Evolutionary conservation across 23 red algal genomes (phyloP).

Genomic region (Agarophyton chilense): DNA sequence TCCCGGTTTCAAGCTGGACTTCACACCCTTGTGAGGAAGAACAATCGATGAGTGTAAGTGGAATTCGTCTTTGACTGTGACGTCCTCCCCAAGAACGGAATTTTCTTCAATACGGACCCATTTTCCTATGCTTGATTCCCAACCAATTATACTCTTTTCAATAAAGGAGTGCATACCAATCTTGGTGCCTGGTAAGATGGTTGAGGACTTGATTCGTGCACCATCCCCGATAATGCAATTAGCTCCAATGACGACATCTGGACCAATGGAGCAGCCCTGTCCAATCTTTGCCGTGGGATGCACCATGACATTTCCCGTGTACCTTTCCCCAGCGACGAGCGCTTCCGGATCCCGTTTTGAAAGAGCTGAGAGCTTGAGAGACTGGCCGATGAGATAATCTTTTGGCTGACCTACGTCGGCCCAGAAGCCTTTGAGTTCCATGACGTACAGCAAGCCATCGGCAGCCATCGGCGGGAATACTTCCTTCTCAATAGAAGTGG

Average conservation of each 20-base stretch:
- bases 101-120: constrained; percentile 90
- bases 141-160: constrained; percentile 89
- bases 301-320: constrained; percentile 93
- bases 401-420: constrained; percentile 97
- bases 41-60: constrained; percentile 85
- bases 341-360: constrained; percentile 19
- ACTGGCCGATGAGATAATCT: constrained; percentile 87
- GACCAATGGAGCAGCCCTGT: constrained; percentile 77
- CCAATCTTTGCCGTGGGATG: constrained; percentile 77
- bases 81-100: constrained; percentile 94
- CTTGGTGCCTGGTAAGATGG: constrained; percentile 66
- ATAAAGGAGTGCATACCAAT: constrained; percentile 79
- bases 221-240: constrained; percentile 90
- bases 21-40: constrained; percentile 95
- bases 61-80: constrained; percentile 88
- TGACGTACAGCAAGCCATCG: constrained; percentile 83
- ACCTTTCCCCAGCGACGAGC: constrained; percentile 66
- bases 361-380: constrained; percentile 62
- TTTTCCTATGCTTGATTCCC: constrained; percentile 82
- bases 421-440: constrained; percentile 95
- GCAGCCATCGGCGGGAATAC: constrained; percentile 93
- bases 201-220: constrained; percentile 68
- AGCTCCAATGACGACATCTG: constrained; percentile 93
- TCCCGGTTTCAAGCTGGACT: constrained; percentile 65
- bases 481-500: constrained; percentile 97